Conservation (phyloP, 148 eudicot species). For the Fagopyrum homotropicum region DNA sequence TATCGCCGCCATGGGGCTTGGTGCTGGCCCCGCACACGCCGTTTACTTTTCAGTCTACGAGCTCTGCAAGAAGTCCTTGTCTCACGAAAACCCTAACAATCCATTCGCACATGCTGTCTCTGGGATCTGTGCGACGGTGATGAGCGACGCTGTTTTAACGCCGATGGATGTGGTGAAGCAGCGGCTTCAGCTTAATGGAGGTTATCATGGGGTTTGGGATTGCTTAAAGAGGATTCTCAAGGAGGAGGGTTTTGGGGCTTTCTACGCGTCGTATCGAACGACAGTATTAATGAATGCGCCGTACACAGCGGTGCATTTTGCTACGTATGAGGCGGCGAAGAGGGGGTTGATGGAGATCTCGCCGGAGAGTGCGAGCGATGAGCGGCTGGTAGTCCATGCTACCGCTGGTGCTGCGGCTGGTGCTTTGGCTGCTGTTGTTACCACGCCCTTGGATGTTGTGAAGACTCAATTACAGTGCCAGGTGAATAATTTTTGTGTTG, state of each 20-base stretch:
- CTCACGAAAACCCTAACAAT: conserved; percentile 40
- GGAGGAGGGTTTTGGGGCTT: conserved; percentile 84
- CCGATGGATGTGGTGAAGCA: conserved; percentile 99
- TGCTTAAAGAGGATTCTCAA: conserved; percentile 57
- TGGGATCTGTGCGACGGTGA: conserved; percentile 79
- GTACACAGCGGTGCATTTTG: conserved; percentile 79
- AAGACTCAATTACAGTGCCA: conserved; percentile 97
- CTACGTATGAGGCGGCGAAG: conserved; percentile 87
- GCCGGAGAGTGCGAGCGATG: conserved; percentile 58
- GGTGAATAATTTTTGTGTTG: conserved; percentile 30
- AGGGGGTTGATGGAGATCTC: conserved; percentile 59
- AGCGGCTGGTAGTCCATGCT: conserved; percentile 69
- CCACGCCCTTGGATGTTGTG: conserved; percentile 93
- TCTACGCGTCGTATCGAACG: conserved; percentile 82
- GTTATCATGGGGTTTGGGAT: conserved; percentile 66
- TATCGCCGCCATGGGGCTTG: conserved; percentile 88
- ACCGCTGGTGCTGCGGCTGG: conserved; percentile 94
- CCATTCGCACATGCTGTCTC: conserved; percentile 56
- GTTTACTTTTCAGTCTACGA: conserved; percentile 84
- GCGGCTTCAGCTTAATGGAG: conserved; percentile 72
- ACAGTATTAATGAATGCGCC: conserved; percentile 95
- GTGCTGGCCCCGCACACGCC: conserved; percentile 97
- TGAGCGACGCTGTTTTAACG: conserved; percentile 86
- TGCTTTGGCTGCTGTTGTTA: conserved; percentile 69
- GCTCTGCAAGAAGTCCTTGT: conserved; percentile 47